phyloP scores from a whole-genome alignment of 345 rosid species.

The Cardiospermum halicacabum region DNA sequence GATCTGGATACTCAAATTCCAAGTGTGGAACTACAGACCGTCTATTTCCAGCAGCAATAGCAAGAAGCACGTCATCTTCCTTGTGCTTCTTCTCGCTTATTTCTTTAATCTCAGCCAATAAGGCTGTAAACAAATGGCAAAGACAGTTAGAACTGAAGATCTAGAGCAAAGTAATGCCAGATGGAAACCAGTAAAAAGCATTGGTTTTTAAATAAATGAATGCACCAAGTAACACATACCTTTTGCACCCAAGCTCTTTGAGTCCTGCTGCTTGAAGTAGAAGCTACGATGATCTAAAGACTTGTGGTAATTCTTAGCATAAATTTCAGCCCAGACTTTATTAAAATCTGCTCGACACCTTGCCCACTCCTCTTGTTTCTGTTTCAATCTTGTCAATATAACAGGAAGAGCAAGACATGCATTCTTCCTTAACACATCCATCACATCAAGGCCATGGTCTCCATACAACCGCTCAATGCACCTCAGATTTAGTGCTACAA shows the following conservation, averaged over 20 bases:
- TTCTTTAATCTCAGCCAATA: conserved; percentile 87
- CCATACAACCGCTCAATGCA: conserved; percentile 95
- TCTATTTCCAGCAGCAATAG: conserved; percentile 82
- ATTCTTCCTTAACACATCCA: conserved; percentile 85
- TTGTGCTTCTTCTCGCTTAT: conserved; percentile 69
- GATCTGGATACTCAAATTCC: conserved; percentile 76
- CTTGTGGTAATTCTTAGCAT: conserved; percentile 89
- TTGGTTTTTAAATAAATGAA: neutral
- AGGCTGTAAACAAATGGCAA: conserved; percentile 47
- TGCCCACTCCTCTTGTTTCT: conserved; percentile 97
- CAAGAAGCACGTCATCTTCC: conserved; percentile 79
- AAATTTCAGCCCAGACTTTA: conserved; percentile 98
- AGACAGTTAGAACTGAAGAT: conserved; percentile 11
- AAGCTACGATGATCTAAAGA: conserved; percentile 97
- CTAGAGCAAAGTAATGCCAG: neutral
- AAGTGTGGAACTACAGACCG: conserved; percentile 55
- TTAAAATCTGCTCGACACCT: conserved; percentile 90
- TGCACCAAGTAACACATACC: conserved; percentile 36
- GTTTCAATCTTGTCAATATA: conserved; percentile 88
- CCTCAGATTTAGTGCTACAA: conserved; percentile 80
- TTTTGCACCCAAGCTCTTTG: conserved; percentile 88
- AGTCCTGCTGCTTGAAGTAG: conserved; percentile 97
- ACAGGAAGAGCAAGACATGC: conserved; percentile 84
- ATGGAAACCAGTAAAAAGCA: neutral
- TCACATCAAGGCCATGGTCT: conserved; percentile 96